Base-by-base conservation (phyloP, 495 filamentous ascomycete species). In the Parmelia sp. region DNA sequence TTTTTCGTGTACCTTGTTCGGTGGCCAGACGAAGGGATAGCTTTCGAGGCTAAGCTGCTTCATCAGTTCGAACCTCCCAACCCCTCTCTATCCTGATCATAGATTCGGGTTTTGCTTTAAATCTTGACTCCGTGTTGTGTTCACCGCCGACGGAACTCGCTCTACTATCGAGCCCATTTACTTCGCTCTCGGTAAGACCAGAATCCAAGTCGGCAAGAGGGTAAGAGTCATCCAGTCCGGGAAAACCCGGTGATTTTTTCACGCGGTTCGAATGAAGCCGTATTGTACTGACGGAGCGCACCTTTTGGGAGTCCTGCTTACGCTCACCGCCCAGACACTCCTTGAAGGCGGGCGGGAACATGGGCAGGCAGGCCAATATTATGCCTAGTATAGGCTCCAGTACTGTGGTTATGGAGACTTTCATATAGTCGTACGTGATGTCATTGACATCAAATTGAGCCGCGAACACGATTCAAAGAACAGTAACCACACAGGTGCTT, bases 331-430 rank as follows among this genome's bases (percentile, higher is more conserved):
- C 23, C 15, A 49, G 40, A 21, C 33, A 11, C 5, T 31, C 25
- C 40, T 53, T 64, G 29, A 64, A 23, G 2, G n/a, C 37, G 19
- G 57, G 57, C n/a, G 57, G 63, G 58, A 65, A 65, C 25, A 42
- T 57, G 25, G 57, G 56, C 9, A 65, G 19, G 57, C 36, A 65
- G 33, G 63, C n/a, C 17, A 60, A 25, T 17, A 60, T 51, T 3
- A 65, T 65, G 8, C 42, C 44, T 0, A 65, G 42, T 25, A 55
- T 14, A 15, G 57, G 39, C 36, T 65, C 63, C 21, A 65, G n/a
- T 40, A 36, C 33, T 14, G 40, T 60, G 21, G 60, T 35, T 23
- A 60, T 55, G 0, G 23, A 36, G 40, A 60, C 1, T 23, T 44
- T 31, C 0, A 31, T 1, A 3, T 37, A 33, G 14, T 40, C 5